A percentile compares a stretch with the other conserved stretches of the same genome.
These are phyloP conservation scores for Kwoniella europaea DNA, from an alignment of 768 basidiomycete species.

Conservation along the genomic window DNA sequence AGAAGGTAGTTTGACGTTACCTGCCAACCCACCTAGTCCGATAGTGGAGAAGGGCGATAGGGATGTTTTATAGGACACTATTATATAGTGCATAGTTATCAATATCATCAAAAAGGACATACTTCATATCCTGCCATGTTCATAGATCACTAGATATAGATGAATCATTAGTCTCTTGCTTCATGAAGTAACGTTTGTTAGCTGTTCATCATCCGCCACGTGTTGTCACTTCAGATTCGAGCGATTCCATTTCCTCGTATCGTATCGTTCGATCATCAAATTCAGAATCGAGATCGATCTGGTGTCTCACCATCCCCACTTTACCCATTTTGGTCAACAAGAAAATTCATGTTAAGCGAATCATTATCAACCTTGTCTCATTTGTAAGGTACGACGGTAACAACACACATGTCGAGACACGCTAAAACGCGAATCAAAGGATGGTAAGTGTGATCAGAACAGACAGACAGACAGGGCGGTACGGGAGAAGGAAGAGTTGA, in stretches of 20 bases:
- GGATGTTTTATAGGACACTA: constrained; percentile 7
- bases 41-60: constrained; percentile 1
- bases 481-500: not conserved
- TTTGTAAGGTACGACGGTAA: not conserved
- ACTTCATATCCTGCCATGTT: not conserved
- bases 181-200: no score
- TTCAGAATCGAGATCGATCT: no score
- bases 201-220: no score
- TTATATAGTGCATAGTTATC: not conserved
- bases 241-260: no score
- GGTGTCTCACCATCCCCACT: not conserved
- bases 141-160: not conserved
- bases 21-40: constrained; percentile 32
- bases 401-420: not conserved
- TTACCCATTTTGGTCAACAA: not conserved
- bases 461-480: not conserved
- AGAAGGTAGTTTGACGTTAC: constrained; percentile 23
- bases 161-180: not conserved
- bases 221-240: no score
- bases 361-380: not conserved
- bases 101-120: not conserved
- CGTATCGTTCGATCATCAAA: no score
- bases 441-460: not conserved
- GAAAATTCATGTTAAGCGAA: not conserved
- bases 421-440: constrained; percentile 10